Base-by-base conservation (phyloP, 208 protist species). In the Acanthamoeba healyi region DNA sequence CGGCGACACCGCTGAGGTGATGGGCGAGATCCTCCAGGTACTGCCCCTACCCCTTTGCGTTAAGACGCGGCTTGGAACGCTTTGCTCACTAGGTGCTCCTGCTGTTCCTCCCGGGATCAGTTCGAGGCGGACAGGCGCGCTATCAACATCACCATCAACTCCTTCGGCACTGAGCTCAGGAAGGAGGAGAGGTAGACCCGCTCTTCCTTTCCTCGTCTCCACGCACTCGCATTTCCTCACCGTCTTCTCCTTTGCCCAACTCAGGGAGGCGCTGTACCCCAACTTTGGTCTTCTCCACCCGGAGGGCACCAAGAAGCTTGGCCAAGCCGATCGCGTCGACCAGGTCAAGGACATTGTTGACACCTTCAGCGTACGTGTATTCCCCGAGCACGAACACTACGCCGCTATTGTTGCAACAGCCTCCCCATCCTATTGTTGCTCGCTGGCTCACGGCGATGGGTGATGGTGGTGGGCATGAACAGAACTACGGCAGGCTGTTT, bases 91-190 rank as follows among this genome's bases (percentile, higher is more conserved):
- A 15, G 7, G 4, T 49, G 7, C 44, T 49, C 12, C 44, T 49
- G n/a, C 5, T 32, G 49, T 94, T 32, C 17, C 40, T 1, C 9
- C 91, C n/a, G 1, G 54, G 95, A 98, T 29, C 95, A 98, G 90
- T 99, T 99, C 93, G 99, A 99, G 97, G 99, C 99, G 19, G 99
- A 99, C 96, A 98, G 99, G 65, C 96, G 98, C 90, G 97, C 99
- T 56, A 98, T 99, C 93, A 99, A 98, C 84, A 99, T 99, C 95
- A 99, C 99, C 12, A 97, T 99, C 74, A 99, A 99, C 97, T 99
- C 98, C 58, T 98, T 99, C 92, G 98, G 98, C 61, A 98, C 99
- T 46, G 97, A 98, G 87, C 92, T 98, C 29, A 94, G 56, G 32
- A 97, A 97, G 63, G 97, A 98, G n/a, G 96, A 98, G 54, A 94